Evolutionary conservation across 768 basidiomycete genomes (phyloP).

Genomic region (Termitomyces sp.): DNA sequence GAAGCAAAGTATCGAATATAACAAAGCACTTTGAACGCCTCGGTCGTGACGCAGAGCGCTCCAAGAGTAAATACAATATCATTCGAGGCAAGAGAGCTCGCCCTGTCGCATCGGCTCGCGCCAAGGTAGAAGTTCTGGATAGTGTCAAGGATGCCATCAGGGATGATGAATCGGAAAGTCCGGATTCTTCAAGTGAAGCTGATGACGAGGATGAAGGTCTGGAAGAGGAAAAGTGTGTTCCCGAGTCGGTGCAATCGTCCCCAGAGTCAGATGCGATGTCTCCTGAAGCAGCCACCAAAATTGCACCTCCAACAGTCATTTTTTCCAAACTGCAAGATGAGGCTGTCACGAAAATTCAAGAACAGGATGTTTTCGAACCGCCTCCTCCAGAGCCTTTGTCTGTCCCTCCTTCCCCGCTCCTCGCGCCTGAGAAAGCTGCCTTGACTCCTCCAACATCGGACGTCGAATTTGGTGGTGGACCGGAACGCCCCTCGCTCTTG

Average conservation of each 20-base stretch:
- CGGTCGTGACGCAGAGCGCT: conserved; percentile 64
- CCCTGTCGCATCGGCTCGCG: conserved; percentile 84
- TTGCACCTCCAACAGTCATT: conserved; percentile 17
- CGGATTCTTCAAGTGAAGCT: conserved; percentile 56
- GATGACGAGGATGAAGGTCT: conserved; percentile 50
- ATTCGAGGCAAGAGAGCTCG: conserved; percentile 83
- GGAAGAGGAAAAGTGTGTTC: conserved; percentile 31
- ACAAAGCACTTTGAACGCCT: conserved; percentile 89
- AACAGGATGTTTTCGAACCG: conserved; percentile 10
- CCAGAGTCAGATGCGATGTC: conserved; percentile 19
- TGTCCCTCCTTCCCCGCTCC: conserved; percentile 54
- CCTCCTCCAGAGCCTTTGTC: conserved; percentile 28
- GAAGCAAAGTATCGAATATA: conserved; percentile 79
- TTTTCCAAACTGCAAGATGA: conserved; percentile 10
- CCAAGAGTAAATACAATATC: conserved; percentile 76
- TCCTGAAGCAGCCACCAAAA: conserved; percentile 19
- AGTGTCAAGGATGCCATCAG: conserved; percentile 84
- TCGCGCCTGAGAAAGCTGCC: conserved; percentile 30
- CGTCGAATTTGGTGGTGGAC: conserved; percentile 42
- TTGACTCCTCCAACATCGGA: conserved; percentile 47
- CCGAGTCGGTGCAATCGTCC: conserved; percentile 21
- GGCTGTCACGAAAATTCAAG: background rate
- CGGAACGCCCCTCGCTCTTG: conserved; percentile 70
- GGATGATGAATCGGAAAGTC: conserved; percentile 71
- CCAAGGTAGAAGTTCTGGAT: conserved; percentile 82